phyloP scores from a whole-genome alignment of 345 rosid species.

The Odontarrhena argentea region DNA sequence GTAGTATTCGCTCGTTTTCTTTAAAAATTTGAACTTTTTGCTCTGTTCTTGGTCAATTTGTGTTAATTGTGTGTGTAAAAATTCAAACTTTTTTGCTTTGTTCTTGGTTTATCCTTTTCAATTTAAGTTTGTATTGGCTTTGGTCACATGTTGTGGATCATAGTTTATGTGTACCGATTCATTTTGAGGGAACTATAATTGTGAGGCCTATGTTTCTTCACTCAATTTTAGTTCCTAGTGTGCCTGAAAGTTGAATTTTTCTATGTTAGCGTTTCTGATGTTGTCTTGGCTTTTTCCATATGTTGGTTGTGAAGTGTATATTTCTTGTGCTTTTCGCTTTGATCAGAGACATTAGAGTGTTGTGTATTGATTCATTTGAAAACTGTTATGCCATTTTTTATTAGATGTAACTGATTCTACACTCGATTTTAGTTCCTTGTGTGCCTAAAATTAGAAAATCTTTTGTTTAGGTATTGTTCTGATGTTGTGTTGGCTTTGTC shows the following conservation, averaged over 20 bases:
- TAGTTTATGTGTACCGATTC: neutral
- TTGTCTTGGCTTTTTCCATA: no score
- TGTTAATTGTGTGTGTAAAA: no score
- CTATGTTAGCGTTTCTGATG: no score
- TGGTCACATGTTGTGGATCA: neutral
- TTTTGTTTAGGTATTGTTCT: neutral
- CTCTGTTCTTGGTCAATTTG: neutral
- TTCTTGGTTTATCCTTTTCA: no score
- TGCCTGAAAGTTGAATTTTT: no score
- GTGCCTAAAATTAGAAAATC: neutral
- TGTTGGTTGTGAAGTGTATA: neutral
- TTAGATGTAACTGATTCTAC: neutral
- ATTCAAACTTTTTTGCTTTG: no score
- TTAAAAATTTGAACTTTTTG: conserved; percentile 9
- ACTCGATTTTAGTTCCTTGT: neutral
- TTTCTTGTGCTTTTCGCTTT: no score
- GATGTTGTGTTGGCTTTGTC: neutral
- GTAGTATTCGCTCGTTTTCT: neutral
- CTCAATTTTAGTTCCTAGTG: no score
- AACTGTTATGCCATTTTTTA: neutral
- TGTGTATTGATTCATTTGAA: no score
- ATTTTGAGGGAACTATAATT: neutral
- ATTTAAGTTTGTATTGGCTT: neutral
- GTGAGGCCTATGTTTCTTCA: no score
- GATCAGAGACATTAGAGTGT: no score